Evolutionary conservation across 1,284 basidiomycete species (phyloP).

Genomic region (Trichosporon sp.): DNA sequence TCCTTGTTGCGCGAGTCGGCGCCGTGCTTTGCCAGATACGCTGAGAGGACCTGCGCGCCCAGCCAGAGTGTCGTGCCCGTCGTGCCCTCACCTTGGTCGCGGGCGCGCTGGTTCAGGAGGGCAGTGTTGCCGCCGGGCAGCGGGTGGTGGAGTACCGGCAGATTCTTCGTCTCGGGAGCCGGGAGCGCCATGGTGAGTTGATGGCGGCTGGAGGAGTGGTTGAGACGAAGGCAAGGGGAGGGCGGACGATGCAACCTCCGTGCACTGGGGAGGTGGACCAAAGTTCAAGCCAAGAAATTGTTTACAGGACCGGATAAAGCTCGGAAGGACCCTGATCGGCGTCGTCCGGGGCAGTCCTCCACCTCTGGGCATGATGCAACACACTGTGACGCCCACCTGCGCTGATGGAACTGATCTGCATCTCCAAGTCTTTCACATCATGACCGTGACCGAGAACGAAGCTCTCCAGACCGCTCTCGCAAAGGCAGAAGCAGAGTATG

Average conservation of each 20-base stretch:
- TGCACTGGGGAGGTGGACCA: neutral
- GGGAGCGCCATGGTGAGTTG: slow-evolving; percentile 29
- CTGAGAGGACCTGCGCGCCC: slow-evolving; percentile 71
- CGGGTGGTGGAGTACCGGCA: slow-evolving; percentile 62
- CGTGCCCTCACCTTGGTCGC: slow-evolving; percentile 58
- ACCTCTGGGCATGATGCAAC: neutral
- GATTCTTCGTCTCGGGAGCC: slow-evolving; percentile 65
- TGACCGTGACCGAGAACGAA: slow-evolving; percentile 5
- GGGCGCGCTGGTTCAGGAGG: slow-evolving; percentile 39
- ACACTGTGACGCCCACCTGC: neutral
- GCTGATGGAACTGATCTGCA: neutral
- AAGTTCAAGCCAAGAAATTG: slow-evolving; percentile 7
- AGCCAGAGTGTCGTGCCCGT: slow-evolving; percentile 90
- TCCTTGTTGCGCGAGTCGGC: slow-evolving; percentile 40
- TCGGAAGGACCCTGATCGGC: neutral
- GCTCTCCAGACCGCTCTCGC: neutral
- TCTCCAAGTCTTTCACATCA: neutral
- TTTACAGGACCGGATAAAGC: slow-evolving; percentile 3
- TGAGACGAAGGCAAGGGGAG: neutral
- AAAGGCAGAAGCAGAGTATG: slow-evolving; percentile 14
- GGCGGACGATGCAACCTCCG: neutral
- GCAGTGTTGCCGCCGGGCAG: slow-evolving; percentile 56
- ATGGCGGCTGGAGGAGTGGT: neutral
- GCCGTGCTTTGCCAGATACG: slow-evolving; percentile 59
- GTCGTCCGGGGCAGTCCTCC: neutral